Base-by-base conservation (phyloP, 305 asterid species). In the Solanum hybrid region DNA sequence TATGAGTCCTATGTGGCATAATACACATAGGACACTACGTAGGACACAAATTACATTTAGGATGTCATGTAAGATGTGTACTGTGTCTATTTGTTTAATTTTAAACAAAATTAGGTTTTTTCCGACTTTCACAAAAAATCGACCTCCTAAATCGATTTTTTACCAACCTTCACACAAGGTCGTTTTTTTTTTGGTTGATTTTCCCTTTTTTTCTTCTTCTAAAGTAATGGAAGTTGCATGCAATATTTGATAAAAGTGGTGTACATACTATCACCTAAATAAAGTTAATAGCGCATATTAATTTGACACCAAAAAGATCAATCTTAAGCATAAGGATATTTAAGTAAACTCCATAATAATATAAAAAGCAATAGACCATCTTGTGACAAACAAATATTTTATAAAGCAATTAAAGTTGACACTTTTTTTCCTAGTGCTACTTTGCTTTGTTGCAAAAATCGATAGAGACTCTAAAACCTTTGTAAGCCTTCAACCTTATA, bases 401-500 rank as follows among this genome's bases (percentile, higher is more conserved):
- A 91, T 37, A 94, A 92, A 91, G 94, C 93, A 94, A 92, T 87
- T 89, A 94, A 93, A 94, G 96, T 90, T 86, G 89, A 90, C 92
- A 80, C 73, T 87, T 91, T 91, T 92, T 92, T 89, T 90, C 75
- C 87, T 84, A 90, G 88, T 81, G 86, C 90, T 92, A 92, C 97
- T 94, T 95, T 92, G 95, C 92, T 89, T 85, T 56, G 88, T 51
- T 60, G 32, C 77, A 86, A 91, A 37, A 86, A 60, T 85, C n/a
- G 51, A 92, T 93, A 90, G 92, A 89, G 92, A 89, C 84, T 86
- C 93, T 89, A 90, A 84, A 84, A 78, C 89, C 76, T 56, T 71
- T 82, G 73, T 66, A 46, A n/a, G 6, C 79, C 88, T 85, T 90
- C 77, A 88, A 88, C 86, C 69, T 29, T 84, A 31, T 84, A 51